Percentiles rank a stretch among this genome's conserved stretches.
These are phyloP conservation scores for Claviceps fusiformis DNA, from an alignment of 2,329 filamentous ascomycete species.

Conservation along the genomic window DNA sequence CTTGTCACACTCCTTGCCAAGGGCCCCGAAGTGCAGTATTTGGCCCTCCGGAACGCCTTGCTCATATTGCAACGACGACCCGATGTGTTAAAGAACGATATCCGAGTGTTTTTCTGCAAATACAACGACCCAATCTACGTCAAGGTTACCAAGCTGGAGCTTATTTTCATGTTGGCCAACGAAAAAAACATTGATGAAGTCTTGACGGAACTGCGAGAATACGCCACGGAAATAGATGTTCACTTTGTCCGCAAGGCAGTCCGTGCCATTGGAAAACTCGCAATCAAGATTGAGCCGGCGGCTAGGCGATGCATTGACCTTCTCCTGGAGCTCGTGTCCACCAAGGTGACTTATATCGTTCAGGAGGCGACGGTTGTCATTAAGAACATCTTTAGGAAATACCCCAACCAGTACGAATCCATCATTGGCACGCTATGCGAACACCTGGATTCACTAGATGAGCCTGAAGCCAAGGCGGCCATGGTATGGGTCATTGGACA, in stretches of 20 bases:
- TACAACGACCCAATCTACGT: slow-evolving; percentile 99
- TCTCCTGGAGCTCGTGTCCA: slow-evolving; percentile 81
- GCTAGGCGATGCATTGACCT: slow-evolving; percentile 85
- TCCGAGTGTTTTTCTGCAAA: slow-evolving; percentile 98
- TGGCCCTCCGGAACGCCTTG: slow-evolving; percentile 84
- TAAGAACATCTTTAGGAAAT: slow-evolving; percentile 97
- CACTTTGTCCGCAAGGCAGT: slow-evolving; percentile 98
- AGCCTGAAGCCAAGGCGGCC: slow-evolving; percentile 93
- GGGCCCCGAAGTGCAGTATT: slow-evolving; percentile 94
- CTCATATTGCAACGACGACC: slow-evolving; percentile 86
- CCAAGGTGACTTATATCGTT: slow-evolving; percentile 98
- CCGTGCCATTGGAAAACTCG: slow-evolving; percentile 90
- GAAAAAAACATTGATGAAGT: slow-evolving; percentile 95
- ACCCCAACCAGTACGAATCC: slow-evolving; percentile 95
- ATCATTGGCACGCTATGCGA: slow-evolving; percentile 95
- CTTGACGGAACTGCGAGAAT: slow-evolving; percentile 84
- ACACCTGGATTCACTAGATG: slow-evolving; percentile 89
- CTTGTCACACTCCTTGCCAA: slow-evolving; percentile 91
- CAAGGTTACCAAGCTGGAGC: slow-evolving; percentile 95
- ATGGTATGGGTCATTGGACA: slow-evolving; percentile 99
- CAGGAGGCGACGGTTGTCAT: slow-evolving; percentile 98
- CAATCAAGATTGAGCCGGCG: slow-evolving; percentile 96
- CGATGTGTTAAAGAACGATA: slow-evolving; percentile 90
- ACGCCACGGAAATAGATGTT: slow-evolving; percentile 96
- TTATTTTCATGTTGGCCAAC: slow-evolving; percentile 97